Percentiles rank a stretch among this genome's conserved stretches.
Conservation (phyloP, 2,329 filamentous ascomycete genomes). For the Trichoderma semiorbis region DNA sequence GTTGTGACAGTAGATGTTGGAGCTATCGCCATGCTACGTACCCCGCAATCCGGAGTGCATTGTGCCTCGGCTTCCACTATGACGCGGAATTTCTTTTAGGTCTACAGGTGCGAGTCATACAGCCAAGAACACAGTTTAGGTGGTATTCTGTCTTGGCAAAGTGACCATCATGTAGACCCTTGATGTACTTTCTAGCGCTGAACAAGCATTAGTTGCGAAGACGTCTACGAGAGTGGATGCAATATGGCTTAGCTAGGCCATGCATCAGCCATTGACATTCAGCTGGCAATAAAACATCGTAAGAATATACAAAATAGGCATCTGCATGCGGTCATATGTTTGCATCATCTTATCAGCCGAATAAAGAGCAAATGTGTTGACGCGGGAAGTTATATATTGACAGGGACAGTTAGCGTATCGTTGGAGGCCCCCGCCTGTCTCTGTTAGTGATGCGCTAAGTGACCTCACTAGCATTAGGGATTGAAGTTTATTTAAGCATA, state of each 20-base stretch:
- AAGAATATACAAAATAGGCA: background rate
- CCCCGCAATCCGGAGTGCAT: background rate
- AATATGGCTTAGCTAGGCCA: background rate
- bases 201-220: background rate
- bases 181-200: accelerated
- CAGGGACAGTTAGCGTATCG: background rate
- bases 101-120: background rate
- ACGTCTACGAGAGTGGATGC: background rate
- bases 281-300: background rate
- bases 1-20: background rate
- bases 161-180: background rate
- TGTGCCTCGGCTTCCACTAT: background rate
- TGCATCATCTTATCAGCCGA: background rate
- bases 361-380: background rate
- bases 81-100: background rate
- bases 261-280: background rate
- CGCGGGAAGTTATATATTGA: background rate
- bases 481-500: background rate
- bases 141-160: background rate
- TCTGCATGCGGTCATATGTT: background rate
- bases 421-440: background rate
- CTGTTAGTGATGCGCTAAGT: background rate
- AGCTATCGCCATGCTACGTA: background rate
- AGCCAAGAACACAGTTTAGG: background rate
- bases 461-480: background rate